Base-by-base conservation (phyloP, 2,329 filamentous ascomycete species). In the Penicillium sp. region DNA sequence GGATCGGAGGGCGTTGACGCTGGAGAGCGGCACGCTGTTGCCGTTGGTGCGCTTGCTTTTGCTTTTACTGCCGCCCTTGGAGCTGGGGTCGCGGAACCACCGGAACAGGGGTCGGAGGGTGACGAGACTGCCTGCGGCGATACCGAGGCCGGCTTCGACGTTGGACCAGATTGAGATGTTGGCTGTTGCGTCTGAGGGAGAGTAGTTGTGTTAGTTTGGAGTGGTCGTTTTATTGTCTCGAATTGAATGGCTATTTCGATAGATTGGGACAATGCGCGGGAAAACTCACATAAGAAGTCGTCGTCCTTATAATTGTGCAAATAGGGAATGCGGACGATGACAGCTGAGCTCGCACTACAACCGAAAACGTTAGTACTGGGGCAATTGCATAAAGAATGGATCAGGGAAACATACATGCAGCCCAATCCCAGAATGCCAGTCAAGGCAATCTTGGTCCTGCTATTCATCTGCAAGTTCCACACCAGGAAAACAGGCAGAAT, bases 391-490 rank as follows among this genome's bases (percentile, higher is more conserved):
- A 22, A 14, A 14, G 11, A 6, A 6, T 25, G 25, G 13, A 27
- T 6, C 4, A 25, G 8, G 16, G 7, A n/a, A 60, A 60, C 65
- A 50, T 63, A 69, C 46, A 76, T 72, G 57, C 80, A 80, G 25
- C 80, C 83, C 68, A 84, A 75, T 6, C 73, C 73, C 41, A 85
- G 66, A 37, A 84, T 73, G 5, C 72, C 70, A 9, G 76, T 75
- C 18, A 83, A 67, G 2, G 79, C 73, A 6, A 74, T 28, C 59
- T 82, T 84, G 2, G 75, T 77, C 47, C 69, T 72, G 7, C 54
- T 57, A 38, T 75, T 75, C 75, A 84, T 81, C 47, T 82, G 75
- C 25, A 83, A 62, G 22, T 75, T 72, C 69, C 73, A 77, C 1
- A 84, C 72, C 3, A 85, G 68, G 51, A 77, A 77, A 8, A 78